phyloP scores from a whole-genome alignment of 140 eudicot genomes.

The Oenanthe javanica region DNA sequence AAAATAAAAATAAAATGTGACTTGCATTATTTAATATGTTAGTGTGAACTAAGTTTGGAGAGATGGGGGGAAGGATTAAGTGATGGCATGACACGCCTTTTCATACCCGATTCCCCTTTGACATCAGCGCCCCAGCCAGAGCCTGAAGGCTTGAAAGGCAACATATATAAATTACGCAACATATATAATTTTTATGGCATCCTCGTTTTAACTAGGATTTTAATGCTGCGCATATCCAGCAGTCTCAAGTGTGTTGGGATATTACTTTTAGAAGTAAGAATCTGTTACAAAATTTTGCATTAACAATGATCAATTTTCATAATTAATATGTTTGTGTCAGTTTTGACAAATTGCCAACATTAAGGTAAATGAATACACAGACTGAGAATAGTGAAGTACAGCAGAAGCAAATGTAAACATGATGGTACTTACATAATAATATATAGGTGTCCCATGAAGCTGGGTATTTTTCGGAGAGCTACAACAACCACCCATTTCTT shows the following conservation, averaged over 20 bases:
- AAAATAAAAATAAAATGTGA: too few relatives aligned
- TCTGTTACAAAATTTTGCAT: not conserved
- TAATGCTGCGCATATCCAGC: not conserved
- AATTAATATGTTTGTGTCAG: not conserved
- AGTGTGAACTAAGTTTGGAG: not conserved
- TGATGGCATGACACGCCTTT: not conserved
- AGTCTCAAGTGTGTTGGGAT: not conserved
- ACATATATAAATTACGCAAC: not conserved
- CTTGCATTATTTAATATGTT: not conserved
- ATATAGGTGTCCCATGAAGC: slow-evolving; percentile 60
- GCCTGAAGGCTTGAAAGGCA: not conserved
- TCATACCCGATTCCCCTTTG: not conserved
- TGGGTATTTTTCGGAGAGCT: slow-evolving; percentile 56
- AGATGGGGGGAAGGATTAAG: not conserved
- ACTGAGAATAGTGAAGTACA: not conserved
- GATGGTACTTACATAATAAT: slow-evolving; percentile 50
- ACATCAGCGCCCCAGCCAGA: not conserved
- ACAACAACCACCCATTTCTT: slow-evolving; percentile 72
- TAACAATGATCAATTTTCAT: not conserved
- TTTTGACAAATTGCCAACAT: not conserved
- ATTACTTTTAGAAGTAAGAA: not conserved
- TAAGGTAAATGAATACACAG: not conserved
- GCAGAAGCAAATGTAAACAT: not conserved
- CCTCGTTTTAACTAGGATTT: not conserved
- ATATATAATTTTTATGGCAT: not conserved